A percentile compares a stretch with the other conserved stretches of the same genome.
These are phyloP conservation scores for Metschnikowia peoriensis DNA, from an alignment of 805 yeast species.

Conservation along the genomic window DNA sequence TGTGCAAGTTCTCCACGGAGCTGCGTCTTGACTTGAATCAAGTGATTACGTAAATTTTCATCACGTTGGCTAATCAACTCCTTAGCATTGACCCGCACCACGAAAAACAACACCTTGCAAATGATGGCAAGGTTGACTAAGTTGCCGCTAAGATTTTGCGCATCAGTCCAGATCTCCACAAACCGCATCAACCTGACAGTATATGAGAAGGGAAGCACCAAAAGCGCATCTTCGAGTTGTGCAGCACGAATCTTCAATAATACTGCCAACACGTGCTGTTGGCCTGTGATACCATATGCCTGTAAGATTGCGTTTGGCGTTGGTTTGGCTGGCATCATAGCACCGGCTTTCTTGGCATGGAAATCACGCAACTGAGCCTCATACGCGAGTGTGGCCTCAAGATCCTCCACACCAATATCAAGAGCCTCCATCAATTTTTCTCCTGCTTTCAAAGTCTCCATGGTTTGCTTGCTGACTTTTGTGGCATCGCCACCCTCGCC, in stretches of 20 bases:
- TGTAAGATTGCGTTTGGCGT: conserved; percentile 66
- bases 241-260: conserved; percentile 71
- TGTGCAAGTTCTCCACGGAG: conserved; percentile 55
- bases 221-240: conserved; percentile 87
- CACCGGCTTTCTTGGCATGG: conserved; percentile 40
- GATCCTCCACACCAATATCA: conserved; percentile 74
- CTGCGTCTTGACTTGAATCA: conserved; percentile 60
- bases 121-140: conserved; percentile 58
- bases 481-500: conserved; percentile 53
- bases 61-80: conserved; percentile 75
- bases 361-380: conserved; percentile 36
- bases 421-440: conserved; percentile 90
- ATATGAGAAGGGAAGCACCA: conserved; percentile 88
- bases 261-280: conserved; percentile 73
- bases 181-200: conserved; percentile 68
- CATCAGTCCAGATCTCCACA: conserved; percentile 69
- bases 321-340: conserved; percentile 57
- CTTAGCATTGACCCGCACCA: conserved; percentile 68
- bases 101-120: conserved; percentile 73
- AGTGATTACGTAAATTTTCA: conserved; percentile 57
- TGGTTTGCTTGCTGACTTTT: conserved; percentile 75
- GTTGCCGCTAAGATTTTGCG: conserved; percentile 38
- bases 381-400: conserved; percentile 55
- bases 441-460: conserved; percentile 92
- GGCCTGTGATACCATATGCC: conserved; percentile 71